Evolutionary conservation across 139 green algal genomes (phyloP).

Genomic region (Coccomyxa sp.): DNA sequence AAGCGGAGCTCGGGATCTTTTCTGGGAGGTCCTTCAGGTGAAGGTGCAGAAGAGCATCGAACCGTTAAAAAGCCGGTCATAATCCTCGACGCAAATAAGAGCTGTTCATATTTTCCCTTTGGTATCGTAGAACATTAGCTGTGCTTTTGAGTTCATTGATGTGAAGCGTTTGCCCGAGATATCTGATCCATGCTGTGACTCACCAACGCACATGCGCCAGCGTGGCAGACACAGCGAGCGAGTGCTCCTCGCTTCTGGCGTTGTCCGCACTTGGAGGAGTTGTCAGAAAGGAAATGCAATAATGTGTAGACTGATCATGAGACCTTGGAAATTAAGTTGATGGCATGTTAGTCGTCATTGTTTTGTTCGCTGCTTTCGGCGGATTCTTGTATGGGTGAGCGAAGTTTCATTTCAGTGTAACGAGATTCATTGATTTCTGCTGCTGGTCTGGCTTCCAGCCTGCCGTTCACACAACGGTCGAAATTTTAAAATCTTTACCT

Average conservation of each 20-base stretch:
- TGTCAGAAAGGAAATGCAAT: not conserved
- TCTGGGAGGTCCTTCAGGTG: not conserved
- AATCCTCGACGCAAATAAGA: not conserved
- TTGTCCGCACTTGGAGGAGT: no score
- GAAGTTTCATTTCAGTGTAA: not conserved
- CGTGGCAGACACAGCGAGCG: no score
- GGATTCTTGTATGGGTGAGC: slow-evolving; percentile 78
- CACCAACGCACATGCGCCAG: no score
- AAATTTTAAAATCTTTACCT: not conserved
- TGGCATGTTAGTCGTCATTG: slow-evolving; percentile 49
- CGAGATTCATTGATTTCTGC: not conserved
- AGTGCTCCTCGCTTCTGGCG: no score
- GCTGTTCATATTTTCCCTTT: no score
- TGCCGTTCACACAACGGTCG: no score
- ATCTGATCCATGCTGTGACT: no score
- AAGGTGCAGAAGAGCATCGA: not conserved
- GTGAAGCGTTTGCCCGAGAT: no score
- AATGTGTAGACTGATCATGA: not conserved
- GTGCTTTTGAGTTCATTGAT: no score
- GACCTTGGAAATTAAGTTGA: not conserved
- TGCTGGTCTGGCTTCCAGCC: not conserved
- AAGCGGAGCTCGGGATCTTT: not conserved
- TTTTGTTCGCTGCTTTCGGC: slow-evolving; percentile 53
- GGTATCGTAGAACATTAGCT: no score
- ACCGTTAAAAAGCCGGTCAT: not conserved